These are phyloP conservation scores for Colletotrichum chrysophilum DNA, from an alignment of 2,329 filamentous ascomycete genomes.

Conservation along the genomic window DNA sequence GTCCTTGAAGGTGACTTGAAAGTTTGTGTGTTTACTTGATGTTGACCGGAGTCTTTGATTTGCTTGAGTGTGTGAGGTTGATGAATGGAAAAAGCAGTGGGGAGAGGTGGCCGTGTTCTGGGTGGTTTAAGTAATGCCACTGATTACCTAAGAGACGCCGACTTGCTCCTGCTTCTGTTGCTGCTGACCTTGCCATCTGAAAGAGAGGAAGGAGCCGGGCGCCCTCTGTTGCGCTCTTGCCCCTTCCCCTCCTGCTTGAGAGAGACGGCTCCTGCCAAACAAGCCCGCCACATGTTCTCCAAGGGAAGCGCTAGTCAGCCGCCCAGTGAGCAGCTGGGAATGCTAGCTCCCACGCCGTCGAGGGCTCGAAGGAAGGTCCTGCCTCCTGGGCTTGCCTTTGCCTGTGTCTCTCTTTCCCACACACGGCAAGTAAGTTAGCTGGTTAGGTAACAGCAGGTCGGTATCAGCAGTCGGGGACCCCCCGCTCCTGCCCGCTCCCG, in stretches of 20 bases:
- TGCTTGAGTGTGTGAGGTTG: background rate
- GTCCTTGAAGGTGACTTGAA: background rate
- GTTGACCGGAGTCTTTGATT: background rate
- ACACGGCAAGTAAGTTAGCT: too few relatives aligned
- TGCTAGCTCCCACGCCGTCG: background rate
- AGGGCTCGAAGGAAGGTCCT: background rate
- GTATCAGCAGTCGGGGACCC: background rate
- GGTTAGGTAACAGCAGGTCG: background rate
- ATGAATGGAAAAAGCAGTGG: background rate
- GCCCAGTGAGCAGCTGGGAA: background rate
- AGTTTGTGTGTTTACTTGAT: background rate
- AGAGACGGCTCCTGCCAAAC: background rate
- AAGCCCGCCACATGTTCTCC: background rate
- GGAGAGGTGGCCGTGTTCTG: background rate
- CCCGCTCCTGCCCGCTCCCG: background rate
- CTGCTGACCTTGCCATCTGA: background rate
- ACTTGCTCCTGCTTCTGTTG: background rate
- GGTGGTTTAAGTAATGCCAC: background rate
- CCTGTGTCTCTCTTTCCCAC: background rate
- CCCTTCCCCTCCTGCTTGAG: background rate
- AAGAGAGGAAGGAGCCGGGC: background rate
- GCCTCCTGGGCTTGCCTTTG: background rate
- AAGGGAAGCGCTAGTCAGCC: background rate
- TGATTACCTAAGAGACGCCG: conserved; percentile 13
- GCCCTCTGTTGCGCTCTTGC: background rate